These are phyloP conservation scores for Ascoidea asiatica DNA, from an alignment of 805 yeast genomes.

Conservation along the genomic window DNA sequence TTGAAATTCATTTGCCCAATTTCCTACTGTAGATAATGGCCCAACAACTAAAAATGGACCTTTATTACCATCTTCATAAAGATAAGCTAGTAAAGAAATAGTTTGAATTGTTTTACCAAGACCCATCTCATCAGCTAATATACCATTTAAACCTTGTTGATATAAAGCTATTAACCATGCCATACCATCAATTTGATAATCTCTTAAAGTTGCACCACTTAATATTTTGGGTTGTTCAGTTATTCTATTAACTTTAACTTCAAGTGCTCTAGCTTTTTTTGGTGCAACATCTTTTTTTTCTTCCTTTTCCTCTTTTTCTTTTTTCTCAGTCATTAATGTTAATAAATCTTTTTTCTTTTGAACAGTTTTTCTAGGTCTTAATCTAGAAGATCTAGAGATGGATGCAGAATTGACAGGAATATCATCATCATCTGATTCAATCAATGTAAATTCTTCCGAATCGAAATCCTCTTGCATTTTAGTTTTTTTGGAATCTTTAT, in stretches of 20 bases:
- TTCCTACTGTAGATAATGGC: conserved; percentile 74
- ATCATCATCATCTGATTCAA: conserved; percentile 13
- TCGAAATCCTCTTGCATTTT: conserved; percentile 10
- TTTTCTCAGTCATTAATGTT: conserved; percentile 13
- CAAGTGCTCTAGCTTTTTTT: conserved; percentile 11
- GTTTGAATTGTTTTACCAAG: conserved; percentile 89
- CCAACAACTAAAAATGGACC: conserved; percentile 76
- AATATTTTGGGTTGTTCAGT: conserved; percentile 39
- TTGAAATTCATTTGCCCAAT: conserved; percentile 67
- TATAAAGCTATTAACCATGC: conserved; percentile 83
- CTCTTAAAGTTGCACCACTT: conserved; percentile 52
- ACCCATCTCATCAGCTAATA: conserved; percentile 97
- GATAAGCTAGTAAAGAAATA: conserved; percentile 61
- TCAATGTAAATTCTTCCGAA: conserved; percentile 1
- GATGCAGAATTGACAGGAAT: conserved; percentile 3
- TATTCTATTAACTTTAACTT: neutral
- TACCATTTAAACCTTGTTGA: conserved; percentile 91
- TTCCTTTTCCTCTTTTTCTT: conserved; percentile 12
- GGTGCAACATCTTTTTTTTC: conserved; percentile 11
- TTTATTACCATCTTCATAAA: conserved; percentile 61
- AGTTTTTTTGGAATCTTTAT: conserved; percentile 9
- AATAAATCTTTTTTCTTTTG: conserved; percentile 3
- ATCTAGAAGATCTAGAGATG: conserved; percentile 3
- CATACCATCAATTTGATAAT: conserved; percentile 80
- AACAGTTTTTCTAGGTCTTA: conserved; percentile 10